These are phyloP conservation scores for Pouteria glomerata DNA, from an alignment of 148 eudicot species.

Conservation along the genomic window DNA sequence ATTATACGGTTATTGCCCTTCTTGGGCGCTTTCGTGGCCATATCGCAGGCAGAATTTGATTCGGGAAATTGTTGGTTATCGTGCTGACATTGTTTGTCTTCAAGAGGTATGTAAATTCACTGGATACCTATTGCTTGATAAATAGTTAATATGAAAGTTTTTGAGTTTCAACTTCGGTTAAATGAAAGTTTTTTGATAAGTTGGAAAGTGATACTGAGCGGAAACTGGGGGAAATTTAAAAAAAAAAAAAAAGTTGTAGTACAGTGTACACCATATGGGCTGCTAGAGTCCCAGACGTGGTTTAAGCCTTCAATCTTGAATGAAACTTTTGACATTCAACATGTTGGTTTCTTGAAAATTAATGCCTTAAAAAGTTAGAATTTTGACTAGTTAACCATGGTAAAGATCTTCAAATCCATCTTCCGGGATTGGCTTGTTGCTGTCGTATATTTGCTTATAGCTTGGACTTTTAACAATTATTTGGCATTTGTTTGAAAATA, in stretches of 20 bases:
- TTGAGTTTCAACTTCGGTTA: not conserved
- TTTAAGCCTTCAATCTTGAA: not conserved
- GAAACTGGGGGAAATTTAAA: not conserved
- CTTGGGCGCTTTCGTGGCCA: constrained; percentile 99
- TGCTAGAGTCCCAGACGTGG: constrained; percentile 3
- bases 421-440: not conserved
- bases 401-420: not conserved
- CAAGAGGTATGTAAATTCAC: constrained; percentile 67
- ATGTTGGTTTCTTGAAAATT: not conserved
- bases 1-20: constrained; percentile 80
- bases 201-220: not conserved
- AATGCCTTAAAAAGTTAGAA: not conserved
- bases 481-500: not conserved
- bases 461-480: not conserved
- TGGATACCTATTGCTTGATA: not conserved
- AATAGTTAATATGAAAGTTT: not conserved
- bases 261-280: not conserved
- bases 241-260: not conserved
- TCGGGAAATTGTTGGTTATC: constrained; percentile 93
- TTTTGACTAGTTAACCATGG: not conserved
- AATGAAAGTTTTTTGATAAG: not conserved
- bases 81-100: constrained; percentile 94
- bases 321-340: not conserved
- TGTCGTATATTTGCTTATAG: constrained; percentile 3
- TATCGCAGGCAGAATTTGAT: constrained; percentile 92